Base-by-base conservation (phyloP, 345 rosid species). In the Sapria himalayana region DNA sequence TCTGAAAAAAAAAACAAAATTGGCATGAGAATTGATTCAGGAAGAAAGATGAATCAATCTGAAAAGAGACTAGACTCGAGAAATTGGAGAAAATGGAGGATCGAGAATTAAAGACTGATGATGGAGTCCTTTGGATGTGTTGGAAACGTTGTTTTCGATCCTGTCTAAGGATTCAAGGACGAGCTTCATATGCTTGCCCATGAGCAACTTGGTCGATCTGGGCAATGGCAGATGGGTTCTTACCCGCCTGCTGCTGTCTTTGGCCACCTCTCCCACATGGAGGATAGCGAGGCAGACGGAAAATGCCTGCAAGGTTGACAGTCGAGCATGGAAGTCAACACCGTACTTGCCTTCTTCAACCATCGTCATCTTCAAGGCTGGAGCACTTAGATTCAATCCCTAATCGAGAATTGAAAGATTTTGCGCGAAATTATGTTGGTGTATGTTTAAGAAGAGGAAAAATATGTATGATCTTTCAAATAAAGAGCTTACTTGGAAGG, bases 21-120 rank as follows among this genome's bases (percentile, higher is more conserved):
- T n/a, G n/a, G n/a, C n/a, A n/a, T n/a, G n/a, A n/a, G n/a, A n/a
- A n/a, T n/a, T n/a, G n/a, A n/a, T n/a, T n/a, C n/a, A n/a, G n/a
- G n/a, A n/a, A n/a, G n/a, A n/a, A n/a, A n/a, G n/a, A n/a, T n/a
- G n/a, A n/a, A n/a, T n/a, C n/a, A n/a, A n/a, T n/a, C n/a, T n/a
- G n/a, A n/a, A n/a, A n/a, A n/a, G 24, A n/a, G 47, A 29, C 51
- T 69, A 89, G 48, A 82, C 94, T 25, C 94, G 61, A 25, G 93
- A 60, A 17, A 89, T 76, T 0, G 98, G 98, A 31, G 94, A 79
- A 64, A 82, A 78, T 1, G 98, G 93, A 19, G 94, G 94, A 50
- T 76, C 70, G 9, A 75, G 63, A 46, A 59, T 52, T 41, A 70
- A 89, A 8, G 91, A 63, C n/a, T 20, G 66, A 65, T 39, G 78